These are phyloP conservation scores for Lonicera japonica DNA, from an alignment of 129 eudicot species.

Conservation along the genomic window DNA sequence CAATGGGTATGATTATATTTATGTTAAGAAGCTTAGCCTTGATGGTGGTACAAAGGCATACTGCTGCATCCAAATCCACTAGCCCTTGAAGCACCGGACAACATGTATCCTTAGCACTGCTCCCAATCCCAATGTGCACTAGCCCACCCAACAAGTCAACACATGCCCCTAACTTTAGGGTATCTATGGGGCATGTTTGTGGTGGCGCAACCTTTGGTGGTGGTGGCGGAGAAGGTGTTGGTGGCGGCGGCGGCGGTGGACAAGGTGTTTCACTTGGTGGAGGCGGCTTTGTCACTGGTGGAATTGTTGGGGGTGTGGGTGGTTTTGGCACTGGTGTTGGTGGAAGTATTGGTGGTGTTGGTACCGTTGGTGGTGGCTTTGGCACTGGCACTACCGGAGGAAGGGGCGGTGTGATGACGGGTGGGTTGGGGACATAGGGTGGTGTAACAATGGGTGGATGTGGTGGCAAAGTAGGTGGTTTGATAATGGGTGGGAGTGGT, in stretches of 20 bases:
- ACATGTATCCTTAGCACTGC: slow-evolving; percentile 29
- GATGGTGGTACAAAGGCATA: slow-evolving; percentile 50
- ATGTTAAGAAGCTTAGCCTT: slow-evolving; percentile 40
- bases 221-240: slow-evolving; percentile 30
- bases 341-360: slow-evolving; percentile 9
- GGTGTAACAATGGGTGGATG: slow-evolving; percentile 13
- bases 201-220: slow-evolving; percentile 18
- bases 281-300: slow-evolving; percentile 2
- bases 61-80: slow-evolving; percentile 40
- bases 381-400: slow-evolving; percentile 12
- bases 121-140: slow-evolving; percentile 36
- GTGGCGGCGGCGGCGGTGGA: slow-evolving; percentile 27
- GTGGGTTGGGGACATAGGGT: slow-evolving; percentile 17
- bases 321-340: slow-evolving; percentile 13
- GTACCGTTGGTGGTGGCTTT: slow-evolving; percentile 11
- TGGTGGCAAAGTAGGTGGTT: slow-evolving; percentile 5
- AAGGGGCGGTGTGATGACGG: slow-evolving; percentile 12
- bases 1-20: slow-evolving; percentile 34
- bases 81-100: slow-evolving; percentile 47
- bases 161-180: slow-evolving; percentile 39
- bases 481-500: slow-evolving; percentile 2
- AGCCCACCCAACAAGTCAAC: slow-evolving; percentile 46
- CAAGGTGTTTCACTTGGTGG: slow-evolving; percentile 18
- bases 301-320: not conserved
- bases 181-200: slow-evolving; percentile 43